Base-by-base conservation (phyloP, 2,329 filamentous ascomycete species). In the Alternaria triticina region DNA sequence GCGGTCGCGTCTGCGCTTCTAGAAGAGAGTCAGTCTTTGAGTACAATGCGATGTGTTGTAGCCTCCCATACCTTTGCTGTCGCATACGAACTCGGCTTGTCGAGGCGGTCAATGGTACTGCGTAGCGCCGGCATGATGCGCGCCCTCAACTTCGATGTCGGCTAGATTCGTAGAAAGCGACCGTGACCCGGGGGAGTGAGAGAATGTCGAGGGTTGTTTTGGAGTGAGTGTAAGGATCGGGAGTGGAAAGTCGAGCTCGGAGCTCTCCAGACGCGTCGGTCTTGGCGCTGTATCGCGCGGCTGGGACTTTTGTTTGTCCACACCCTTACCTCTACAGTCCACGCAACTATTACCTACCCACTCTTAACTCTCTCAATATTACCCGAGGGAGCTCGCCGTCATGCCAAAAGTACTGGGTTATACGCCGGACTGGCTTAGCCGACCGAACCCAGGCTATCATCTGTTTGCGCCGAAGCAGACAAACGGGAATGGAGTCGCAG, bases 21-120 rank as follows among this genome's bases (percentile, higher is more conserved):
- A 74, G 75, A 57, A 65, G 52, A 23, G 8, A 57, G 54, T 70
- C 47, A 72, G 70, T 33, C 7, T 13, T 44, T 10, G n/a, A 40
- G n/a, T 43, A 51, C 25, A 27, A 8, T 12, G 13, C 23, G 40
- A 17, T 13, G 23, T 13, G 46, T 13, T 20, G 33, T 22, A 44
- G 28, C 11, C 33, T 57, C 10, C 20, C 57, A 61, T 83, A 96
- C 95, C 83, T 92, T 92, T 82, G 87, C 90, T 67, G 89, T 87
- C 76, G 94, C 97, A 83, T 99, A 99, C 74, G 95, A 94, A 79
- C 95, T 98, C 17, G 96, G 95, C 82, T 90, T 91, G 82, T 99
- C 96, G 67, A 99, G 88, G 65, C 96, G 88, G 54, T 98, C 95
- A 67, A 98, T 92, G 7, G 96, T 98, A 79, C 94, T 98, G 78